phyloP scores from a whole-genome alignment of 495 filamentous ascomycete species.

The Penicillium waksmanii region DNA sequence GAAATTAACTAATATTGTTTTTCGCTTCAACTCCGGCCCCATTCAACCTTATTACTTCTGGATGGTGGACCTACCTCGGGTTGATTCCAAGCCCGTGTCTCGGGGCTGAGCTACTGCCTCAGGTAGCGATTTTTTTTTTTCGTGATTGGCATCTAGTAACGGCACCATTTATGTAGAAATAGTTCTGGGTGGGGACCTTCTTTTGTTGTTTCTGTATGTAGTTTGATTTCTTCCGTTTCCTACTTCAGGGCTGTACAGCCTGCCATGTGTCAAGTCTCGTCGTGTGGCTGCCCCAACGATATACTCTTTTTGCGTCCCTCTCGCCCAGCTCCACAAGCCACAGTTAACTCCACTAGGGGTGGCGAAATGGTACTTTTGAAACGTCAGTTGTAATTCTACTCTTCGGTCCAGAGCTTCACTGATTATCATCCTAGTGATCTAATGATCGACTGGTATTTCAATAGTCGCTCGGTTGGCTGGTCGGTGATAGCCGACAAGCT shows the following conservation, averaged over 20 bases:
- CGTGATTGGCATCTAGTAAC: slow-evolving; percentile 7
- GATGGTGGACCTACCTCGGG: slow-evolving; percentile 1
- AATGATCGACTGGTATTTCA: slow-evolving; percentile 1
- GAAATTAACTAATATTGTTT: neutral
- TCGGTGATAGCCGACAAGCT: neutral
- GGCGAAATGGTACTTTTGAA: slow-evolving; percentile 7
- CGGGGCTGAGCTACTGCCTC: slow-evolving; percentile 12
- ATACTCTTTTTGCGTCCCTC: neutral
- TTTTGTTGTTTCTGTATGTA: slow-evolving; percentile 4
- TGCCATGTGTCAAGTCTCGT: slow-evolving; percentile 9
- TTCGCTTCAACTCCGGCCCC: neutral
- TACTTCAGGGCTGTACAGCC: neutral
- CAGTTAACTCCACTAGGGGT: neutral
- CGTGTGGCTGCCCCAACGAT: slow-evolving; percentile 4
- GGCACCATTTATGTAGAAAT: neutral
- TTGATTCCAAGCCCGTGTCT: slow-evolving; percentile 13
- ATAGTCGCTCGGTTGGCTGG: slow-evolving; percentile 2
- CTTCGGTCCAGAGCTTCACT: neutral
- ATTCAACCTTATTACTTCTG: slow-evolving; percentile 16
- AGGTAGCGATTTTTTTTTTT: slow-evolving; percentile 8
- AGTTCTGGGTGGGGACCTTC: neutral
- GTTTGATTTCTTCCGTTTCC: neutral
- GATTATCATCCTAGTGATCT: neutral
- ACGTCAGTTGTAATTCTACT: neutral
- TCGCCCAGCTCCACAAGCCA: neutral